phyloP scores from a whole-genome alignment of 1,284 basidiomycete species.

The Trichosporon inkin region DNA sequence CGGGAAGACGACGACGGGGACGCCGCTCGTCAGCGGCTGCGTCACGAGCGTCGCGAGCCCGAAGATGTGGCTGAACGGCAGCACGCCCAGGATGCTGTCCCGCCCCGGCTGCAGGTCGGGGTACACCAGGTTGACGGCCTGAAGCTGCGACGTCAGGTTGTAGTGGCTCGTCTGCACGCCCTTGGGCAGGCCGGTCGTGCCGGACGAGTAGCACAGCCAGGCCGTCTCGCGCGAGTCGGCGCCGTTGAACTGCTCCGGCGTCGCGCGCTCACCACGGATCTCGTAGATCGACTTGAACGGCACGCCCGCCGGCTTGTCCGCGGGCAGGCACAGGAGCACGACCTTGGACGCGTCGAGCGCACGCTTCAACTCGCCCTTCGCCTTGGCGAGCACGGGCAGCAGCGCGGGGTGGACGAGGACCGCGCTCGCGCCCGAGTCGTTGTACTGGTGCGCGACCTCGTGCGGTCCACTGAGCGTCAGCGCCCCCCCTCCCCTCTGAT shows the following conservation, averaged over 20 bases:
- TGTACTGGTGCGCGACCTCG: constrained; percentile 48
- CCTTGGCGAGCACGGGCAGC: constrained; percentile 42
- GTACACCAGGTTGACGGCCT: constrained; percentile 17
- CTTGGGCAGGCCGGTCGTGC: constrained; percentile 54
- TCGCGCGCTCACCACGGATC: constrained; percentile 9
- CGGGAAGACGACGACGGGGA: constrained; percentile 63
- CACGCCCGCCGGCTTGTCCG: constrained; percentile 19
- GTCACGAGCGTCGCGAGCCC: constrained; percentile 53
- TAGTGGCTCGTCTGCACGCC: constrained; percentile 60
- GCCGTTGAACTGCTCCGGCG: constrained; percentile 15
- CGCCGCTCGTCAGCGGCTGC: constrained; percentile 59
- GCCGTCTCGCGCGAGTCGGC: constrained; percentile 13
- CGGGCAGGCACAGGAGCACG: constrained; percentile 32
- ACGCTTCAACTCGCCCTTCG: constrained; percentile 24
- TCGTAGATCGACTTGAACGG: constrained; percentile 16
- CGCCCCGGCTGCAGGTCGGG: constrained; percentile 10
- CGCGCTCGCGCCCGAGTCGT: constrained; percentile 57
- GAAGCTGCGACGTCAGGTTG: constrained; percentile 55
- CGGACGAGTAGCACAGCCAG: constrained; percentile 62
- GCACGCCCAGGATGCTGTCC: constrained; percentile 18
- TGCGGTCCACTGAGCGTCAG: constrained; percentile 18
- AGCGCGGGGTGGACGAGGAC: constrained; percentile 59
- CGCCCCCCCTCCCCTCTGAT: neutral
- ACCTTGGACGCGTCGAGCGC: constrained; percentile 24
- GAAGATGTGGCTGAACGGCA: constrained; percentile 24